Base-by-base conservation (phyloP, 176 grass and related monocot species). In the Triticum timopheevii region DNA sequence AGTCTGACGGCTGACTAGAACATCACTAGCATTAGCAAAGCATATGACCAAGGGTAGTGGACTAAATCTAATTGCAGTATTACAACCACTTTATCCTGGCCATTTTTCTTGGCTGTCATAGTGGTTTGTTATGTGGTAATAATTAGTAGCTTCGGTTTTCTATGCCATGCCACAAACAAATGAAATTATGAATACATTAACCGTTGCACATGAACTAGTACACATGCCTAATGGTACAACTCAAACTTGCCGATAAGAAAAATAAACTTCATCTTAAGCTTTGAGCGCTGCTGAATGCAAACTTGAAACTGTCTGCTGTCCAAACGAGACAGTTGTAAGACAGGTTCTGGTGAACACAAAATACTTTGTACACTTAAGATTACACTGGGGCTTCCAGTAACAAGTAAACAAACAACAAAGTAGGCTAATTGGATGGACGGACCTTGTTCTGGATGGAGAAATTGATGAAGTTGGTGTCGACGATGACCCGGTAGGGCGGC, bases 391-490 rank as follows among this genome's bases (percentile, higher is more conserved):
- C 4, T 24, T 73, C 5, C 28, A 63, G 16, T 44, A 11, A 11
- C 2, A 63, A 38, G 64, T 71, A 36, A 71, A 49, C 50, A 19
- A 50, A 61, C 47, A 47, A 47, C 44, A 52, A 6, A 52, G 15
- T 13, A 52, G 49, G 42, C 40, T 42, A 42, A 40, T 10, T 40
- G 1, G 40, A 7, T 6, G 6, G 1, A 40, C 39, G 3, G 45
- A 52, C 93, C 90, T 96, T 96, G 77, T 98, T 98, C 79, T 96
- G 96, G 27, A 98, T 96, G 39, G 96, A 98, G 90, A 98, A 98
- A 47, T 98, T 98, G 71, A 96, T 95, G 86, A 98, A 98, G 52
- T 98, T 98, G 84, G 96, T 98, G 67, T 98, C 96, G 10, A 98
- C 96, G 50, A 98, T 98, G 49, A 98, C 96, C 72, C 92, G 86